phyloP scores from a whole-genome alignment of 164 flowering plant genomes.

The Tetrastigma voinierianum region DNA sequence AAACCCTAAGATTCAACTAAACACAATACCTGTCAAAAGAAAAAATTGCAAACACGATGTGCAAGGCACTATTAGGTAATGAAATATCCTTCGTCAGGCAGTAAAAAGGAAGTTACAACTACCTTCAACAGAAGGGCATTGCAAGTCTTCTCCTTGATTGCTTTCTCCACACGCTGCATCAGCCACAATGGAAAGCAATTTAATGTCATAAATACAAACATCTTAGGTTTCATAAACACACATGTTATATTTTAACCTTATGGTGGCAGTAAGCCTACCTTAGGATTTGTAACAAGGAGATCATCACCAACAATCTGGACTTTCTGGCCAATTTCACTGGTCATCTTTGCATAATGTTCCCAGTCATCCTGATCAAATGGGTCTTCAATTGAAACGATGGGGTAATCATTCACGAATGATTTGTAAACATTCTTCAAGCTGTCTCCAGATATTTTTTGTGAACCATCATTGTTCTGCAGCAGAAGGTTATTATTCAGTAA shows the following conservation, averaged over 20 bases:
- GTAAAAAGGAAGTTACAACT: neutral
- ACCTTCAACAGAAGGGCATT: constrained; percentile 89
- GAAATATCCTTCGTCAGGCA: neutral
- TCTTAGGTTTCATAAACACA: too few species aligned
- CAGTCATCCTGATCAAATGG: constrained; percentile 98
- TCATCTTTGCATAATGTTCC: constrained; percentile 72
- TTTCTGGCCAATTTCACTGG: constrained; percentile 62
- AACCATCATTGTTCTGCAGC: constrained; percentile 74
- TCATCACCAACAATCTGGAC: constrained; percentile 95
- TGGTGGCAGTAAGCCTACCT: constrained; percentile 30
- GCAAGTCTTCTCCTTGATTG: constrained; percentile 68
- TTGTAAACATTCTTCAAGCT: constrained; percentile 77
- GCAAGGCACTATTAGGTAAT: too few species aligned
- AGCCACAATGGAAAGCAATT: neutral
- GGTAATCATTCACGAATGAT: constrained; percentile 73
- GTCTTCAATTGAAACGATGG: constrained; percentile 90
- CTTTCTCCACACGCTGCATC: constrained; percentile 80
- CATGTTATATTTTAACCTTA: too few species aligned
- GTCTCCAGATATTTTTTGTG: constrained; percentile 79
- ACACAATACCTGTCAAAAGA: too few species aligned
- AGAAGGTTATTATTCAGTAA: neutral
- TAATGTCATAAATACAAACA: neutral
- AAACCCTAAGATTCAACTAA: too few species aligned
- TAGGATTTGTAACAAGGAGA: constrained; percentile 91
- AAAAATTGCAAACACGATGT: too few species aligned